Evolutionary conservation across 805 yeast species (phyloP), one percentile per base, ranked within the genome.

Genomic region (fission yeast (Schizosaccharomyces pombe)): DNA sequence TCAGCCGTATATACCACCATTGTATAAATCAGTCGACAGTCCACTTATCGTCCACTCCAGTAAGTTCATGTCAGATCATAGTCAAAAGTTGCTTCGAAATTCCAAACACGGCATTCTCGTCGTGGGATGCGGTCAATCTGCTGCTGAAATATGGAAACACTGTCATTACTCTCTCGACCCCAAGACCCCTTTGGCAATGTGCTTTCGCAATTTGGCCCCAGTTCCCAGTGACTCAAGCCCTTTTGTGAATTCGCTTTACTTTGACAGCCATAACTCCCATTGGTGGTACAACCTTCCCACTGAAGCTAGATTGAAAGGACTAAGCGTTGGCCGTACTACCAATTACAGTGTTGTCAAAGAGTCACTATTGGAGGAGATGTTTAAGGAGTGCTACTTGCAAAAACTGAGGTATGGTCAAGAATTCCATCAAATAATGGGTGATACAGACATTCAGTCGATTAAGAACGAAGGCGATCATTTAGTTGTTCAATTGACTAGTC

Each of bases 161-260:
- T 32, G 57, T 8, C 53, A 55, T 22, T 11, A 47, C 4, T 34
- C n/a, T 9, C 30, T 57, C 22, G 60, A 60, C 2, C 26, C 31
- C 4, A 28, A 54, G 24, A 32, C 47, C 4, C 33, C 34, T 16
- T 52, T 61, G 8, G 59, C 61, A 34, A 51, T 61, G 55, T 54
- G 58, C 11, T 57, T 60, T 31, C 52, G 60, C 11, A 34, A 54
- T 11, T 57, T 55, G 6, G 62, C 63, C 9, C 52, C 60, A 30
- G 53, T 57, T 14, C 63, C 63, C 16, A 53, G 62, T 9, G 63
- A 61, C 37, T 63, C 61, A 33, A 57, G 62, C 19, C 62, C 63
- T n/a, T 61, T 61, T 55, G 63, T 61, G 6, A 61, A 61, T 47
- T 63, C 61, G 52, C 55, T 61, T n/a, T 49, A 26, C n/a, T 61